These are phyloP conservation scores for Septoria linicola DNA, from an alignment of 2,329 filamentous ascomycete species.

Conservation along the genomic window DNA sequence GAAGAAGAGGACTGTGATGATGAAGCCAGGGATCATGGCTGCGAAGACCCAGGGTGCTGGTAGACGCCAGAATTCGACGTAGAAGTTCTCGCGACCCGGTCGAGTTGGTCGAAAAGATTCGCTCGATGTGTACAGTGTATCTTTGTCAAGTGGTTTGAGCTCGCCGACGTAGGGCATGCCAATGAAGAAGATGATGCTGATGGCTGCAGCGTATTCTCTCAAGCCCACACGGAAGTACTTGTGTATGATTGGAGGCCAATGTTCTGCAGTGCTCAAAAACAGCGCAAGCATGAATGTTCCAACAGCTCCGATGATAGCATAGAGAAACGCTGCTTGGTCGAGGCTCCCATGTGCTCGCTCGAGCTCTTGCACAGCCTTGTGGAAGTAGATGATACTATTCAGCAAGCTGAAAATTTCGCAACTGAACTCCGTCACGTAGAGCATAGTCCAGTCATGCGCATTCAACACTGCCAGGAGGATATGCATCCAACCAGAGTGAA, in stretches of 20 bases:
- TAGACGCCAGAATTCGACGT: constrained; percentile 64
- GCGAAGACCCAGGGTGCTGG: constrained; percentile 60
- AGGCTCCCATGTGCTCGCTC: constrained; percentile 57
- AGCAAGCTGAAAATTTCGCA: constrained; percentile 66
- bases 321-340: constrained; percentile 63
- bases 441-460: constrained; percentile 69
- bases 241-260: constrained; percentile 44
- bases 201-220: constrained; percentile 64
- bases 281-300: constrained; percentile 65
- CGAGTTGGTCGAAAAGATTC: constrained; percentile 18
- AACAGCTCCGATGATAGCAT: constrained; percentile 62
- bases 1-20: constrained; percentile 67
- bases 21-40: constrained; percentile 61
- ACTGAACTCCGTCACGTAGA: constrained; percentile 66
- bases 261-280: constrained; percentile 60
- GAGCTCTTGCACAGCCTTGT: constrained; percentile 63
- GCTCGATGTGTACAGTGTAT: constrained; percentile 13
- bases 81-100: constrained; percentile 56
- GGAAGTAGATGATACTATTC: constrained; percentile 67
- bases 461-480: constrained; percentile 64
- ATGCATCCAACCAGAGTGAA: constrained; percentile 66
- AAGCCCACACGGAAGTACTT: constrained; percentile 62
- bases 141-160: constrained; percentile 58
- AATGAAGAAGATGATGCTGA: constrained; percentile 65
- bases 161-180: constrained; percentile 62